Evolutionary conservation across 257 asterid genomes (phyloP).

Genomic region (Solanum tarapatanum): DNA sequence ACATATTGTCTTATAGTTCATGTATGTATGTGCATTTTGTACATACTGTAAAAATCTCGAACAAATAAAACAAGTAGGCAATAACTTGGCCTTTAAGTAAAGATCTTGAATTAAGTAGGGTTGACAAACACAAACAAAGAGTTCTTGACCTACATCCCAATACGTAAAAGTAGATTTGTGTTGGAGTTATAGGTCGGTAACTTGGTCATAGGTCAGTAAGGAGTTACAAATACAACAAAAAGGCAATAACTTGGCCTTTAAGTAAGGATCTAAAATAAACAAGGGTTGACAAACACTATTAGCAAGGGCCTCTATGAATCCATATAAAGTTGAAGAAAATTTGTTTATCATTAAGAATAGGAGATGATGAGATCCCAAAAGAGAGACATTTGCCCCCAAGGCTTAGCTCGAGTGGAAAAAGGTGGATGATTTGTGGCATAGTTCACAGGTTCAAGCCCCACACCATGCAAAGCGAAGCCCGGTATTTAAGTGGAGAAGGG

Average conservation of each 20-base stretch:
- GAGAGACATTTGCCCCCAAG: not conserved
- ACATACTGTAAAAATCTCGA: not conserved
- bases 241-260: not conserved
- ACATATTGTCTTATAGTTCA: not conserved
- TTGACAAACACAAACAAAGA: not conserved
- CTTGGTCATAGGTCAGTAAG: not conserved
- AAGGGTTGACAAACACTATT: not conserved
- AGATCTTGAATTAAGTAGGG: not conserved
- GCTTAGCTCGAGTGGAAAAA: too few relatives aligned
- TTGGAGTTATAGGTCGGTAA: not conserved
- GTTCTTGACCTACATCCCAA: not conserved
- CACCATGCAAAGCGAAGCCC: too few relatives aligned
- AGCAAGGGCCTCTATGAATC: not conserved
- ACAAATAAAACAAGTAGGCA: not conserved
- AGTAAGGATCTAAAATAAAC: not conserved
- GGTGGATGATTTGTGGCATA: too few relatives aligned
- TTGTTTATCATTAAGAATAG: not conserved
- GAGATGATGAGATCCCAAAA: not conserved
- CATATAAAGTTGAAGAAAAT: not conserved
- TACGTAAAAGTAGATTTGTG: not conserved
- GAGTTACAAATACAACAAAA: not conserved
- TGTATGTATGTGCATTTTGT: not conserved
- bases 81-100: not conserved
- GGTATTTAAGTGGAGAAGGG: too few relatives aligned
- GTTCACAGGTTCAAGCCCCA: too few relatives aligned